Evolutionary conservation across 129 eudicot genomes (phyloP).

Genomic region (Pseudognaphalium luteoalbum): DNA sequence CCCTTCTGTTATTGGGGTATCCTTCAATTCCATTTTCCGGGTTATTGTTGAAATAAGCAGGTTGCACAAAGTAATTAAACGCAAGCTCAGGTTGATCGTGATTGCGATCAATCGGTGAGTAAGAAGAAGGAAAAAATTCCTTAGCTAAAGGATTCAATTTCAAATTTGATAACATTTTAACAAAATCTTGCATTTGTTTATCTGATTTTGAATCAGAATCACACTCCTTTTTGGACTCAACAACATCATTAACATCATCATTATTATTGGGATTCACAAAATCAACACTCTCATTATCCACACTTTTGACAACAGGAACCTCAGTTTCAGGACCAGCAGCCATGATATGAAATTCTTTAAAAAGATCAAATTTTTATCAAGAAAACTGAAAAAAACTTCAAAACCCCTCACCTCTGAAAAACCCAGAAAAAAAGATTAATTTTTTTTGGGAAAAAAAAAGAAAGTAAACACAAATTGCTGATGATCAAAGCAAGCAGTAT

Average conservation of each 20-base stretch:
- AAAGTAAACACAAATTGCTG: slow-evolving; percentile 10
- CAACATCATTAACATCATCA: slow-evolving; percentile 21
- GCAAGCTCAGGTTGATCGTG: slow-evolving; percentile 49
- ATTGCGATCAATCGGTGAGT: slow-evolving; percentile 47
- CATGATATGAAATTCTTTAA: slow-evolving; percentile 35
- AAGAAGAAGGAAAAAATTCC: slow-evolving; percentile 84
- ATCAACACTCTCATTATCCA: slow-evolving; percentile 40
- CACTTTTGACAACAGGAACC: slow-evolving; percentile 36
- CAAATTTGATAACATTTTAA: slow-evolving; percentile 75
- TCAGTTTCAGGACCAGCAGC: slow-evolving; percentile 70
- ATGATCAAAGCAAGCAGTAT: slow-evolving; percentile 31
- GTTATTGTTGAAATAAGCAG: slow-evolving; percentile 42
- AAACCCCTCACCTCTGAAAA: slow-evolving; percentile 15
- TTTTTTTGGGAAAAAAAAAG: slow-evolving; percentile 3
- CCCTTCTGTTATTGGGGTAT: slow-evolving; percentile 70
- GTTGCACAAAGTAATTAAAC: slow-evolving; percentile 46
- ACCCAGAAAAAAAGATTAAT: slow-evolving; percentile 22
- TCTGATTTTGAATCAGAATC: slow-evolving; percentile 69
- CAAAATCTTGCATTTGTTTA: slow-evolving; percentile 64
- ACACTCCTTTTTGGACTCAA: slow-evolving; percentile 33
- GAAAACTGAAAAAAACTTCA: slow-evolving; percentile 33
- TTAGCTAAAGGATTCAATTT: slow-evolving; percentile 93
- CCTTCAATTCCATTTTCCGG: slow-evolving; percentile 51
- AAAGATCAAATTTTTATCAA: slow-evolving; percentile 22
- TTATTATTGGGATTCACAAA: slow-evolving; percentile 20